phyloP scores from a whole-genome alignment of 441 rosid species.

The Gossypium davidsonii region DNA sequence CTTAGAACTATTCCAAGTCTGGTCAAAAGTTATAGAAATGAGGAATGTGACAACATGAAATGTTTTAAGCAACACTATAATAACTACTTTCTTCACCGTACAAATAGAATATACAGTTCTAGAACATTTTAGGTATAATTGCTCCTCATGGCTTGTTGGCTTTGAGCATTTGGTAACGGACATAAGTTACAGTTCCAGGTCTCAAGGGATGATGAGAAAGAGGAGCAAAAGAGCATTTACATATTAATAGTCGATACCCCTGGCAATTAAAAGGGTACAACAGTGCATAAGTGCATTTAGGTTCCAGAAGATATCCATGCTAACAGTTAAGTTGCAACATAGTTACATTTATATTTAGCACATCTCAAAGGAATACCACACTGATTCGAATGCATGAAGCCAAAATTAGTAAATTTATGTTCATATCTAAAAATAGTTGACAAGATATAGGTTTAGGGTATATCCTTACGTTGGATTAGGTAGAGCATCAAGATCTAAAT shows the following conservation, averaged over 20 bases:
- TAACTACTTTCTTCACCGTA: not conserved
- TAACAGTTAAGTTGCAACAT: not conserved
- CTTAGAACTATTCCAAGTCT: constrained; percentile 2
- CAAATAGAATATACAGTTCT: constrained; percentile 2
- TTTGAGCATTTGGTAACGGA: not conserved
- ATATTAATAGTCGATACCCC: not conserved
- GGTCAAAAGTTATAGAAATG: constrained; percentile 7
- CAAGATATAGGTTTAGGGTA: not conserved
- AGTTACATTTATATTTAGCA: not conserved
- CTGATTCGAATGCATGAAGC: not conserved
- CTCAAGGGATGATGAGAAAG: not conserved
- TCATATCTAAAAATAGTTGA: not conserved
- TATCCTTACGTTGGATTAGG: not conserved
- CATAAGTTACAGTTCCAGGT: not conserved
- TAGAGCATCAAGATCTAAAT: not conserved
- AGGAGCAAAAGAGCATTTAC: not conserved
- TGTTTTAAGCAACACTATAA: not conserved
- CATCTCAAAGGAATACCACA: not conserved
- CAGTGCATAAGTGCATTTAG: not conserved
- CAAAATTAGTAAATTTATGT: not conserved
- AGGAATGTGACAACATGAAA: not conserved
- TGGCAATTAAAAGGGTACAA: not conserved
- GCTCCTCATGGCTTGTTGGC: not conserved
- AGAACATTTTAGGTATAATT: not conserved
- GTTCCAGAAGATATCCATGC: not conserved